Evolutionary conservation across 257 asterid genomes (phyloP).

Genomic region (Euphrasia confusa): DNA sequence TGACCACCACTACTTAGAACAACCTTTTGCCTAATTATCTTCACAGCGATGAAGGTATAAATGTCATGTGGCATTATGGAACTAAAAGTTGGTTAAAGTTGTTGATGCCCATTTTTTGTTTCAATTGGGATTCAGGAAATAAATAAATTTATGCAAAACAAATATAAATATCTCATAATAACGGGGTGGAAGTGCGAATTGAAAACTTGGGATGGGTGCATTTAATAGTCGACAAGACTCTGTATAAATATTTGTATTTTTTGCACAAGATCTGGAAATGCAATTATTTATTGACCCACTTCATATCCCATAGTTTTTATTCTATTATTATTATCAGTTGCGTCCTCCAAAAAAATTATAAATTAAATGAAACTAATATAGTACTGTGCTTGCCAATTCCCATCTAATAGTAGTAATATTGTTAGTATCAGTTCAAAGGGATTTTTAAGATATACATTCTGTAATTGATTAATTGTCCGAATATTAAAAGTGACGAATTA

Average conservation of each 20-base stretch:
- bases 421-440: no score
- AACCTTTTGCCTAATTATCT: no score
- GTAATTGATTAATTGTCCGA: background rate
- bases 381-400: background rate
- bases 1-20: no score
- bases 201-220: background rate
- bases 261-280: background rate
- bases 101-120: no score
- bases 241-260: background rate
- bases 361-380: background rate
- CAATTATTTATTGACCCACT: slow-evolving; percentile 17
- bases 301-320: slow-evolving; percentile 9
- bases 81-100: no score
- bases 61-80: no score
- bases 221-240: background rate
- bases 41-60: no score
- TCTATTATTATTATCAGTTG: slow-evolving; percentile 9
- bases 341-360: background rate
- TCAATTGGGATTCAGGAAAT: no score
- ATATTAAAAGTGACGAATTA: no score
- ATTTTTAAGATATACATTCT: no score
- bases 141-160: no score
- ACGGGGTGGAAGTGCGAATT: background rate
- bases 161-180: background rate
- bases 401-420: no score